Base-by-base conservation (phyloP, 169 alveolate genomes). In the Theileria parva region DNA sequence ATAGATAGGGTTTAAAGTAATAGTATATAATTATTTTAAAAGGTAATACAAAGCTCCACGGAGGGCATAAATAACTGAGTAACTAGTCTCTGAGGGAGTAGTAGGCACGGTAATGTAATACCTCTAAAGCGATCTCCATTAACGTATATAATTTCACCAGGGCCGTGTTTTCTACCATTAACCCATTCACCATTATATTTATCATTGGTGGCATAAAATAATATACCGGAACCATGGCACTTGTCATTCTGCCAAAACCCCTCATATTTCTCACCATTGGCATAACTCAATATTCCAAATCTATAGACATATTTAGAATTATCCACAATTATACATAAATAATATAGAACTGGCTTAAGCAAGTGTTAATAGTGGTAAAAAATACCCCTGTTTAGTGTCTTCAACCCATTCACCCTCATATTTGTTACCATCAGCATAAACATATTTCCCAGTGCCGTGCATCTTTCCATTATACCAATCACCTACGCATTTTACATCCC, bases 371-470 rank as follows among this genome's bases (percentile, higher is more conserved):
- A 94, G 74, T 88, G 94, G 13, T 94, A 88, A 68, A 92, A 74
- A 96, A 73, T 92, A 95, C 67, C 98, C 98, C 85, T 94, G 96
- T 80, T 95, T 96, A 93, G 89, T 94, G 88, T 92, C 98, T 81
- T 93, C 94, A 4, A 89, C 95, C 99, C 99, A 97, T 75, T 97
- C 98, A 13, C 99, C 99, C 48, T 95, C 98, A 81, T 96, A 95
- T 67, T 86, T 86, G 88, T 96, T 96, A 50, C 97, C 97, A 80
- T 96, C 92, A 50, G 97, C 96, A 73, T 92, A 95, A 55, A 91
- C 89, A 76, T 95, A 94, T 61, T 85, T 93, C 70, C 99, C 99
- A 75, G 92, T 94, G 44, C 98, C 98, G 77, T 92, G 98, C 98
- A 94, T 94, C 77, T 95, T 94, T 59, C 97, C 98, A 72, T 95